Conservation (phyloP, 73 alveolate species). For the Urostyla sp. region DNA sequence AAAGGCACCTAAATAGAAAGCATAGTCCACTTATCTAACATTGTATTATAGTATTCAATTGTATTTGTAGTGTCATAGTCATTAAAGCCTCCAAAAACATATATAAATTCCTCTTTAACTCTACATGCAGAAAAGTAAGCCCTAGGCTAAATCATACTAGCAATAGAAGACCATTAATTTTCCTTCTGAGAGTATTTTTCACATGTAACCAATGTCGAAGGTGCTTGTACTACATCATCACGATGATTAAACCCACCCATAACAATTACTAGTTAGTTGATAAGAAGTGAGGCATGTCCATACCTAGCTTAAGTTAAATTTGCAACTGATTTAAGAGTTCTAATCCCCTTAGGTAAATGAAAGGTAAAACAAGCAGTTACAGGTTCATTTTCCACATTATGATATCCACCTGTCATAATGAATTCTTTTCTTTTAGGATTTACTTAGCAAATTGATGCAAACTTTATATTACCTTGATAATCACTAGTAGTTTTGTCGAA, state of each 20-base stretch:
- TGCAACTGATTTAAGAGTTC: background rate
- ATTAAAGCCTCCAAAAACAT: constrained; percentile 61
- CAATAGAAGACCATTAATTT: constrained; percentile 43
- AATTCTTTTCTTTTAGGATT: constrained; percentile 21
- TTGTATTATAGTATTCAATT: constrained; percentile 36
- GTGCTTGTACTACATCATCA: constrained; percentile 62
- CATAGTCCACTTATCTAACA: constrained; percentile 52
- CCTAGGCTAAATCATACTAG: constrained; percentile 23
- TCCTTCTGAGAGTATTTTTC: constrained; percentile 45
- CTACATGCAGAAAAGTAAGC: constrained; percentile 45
- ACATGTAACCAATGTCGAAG: constrained; percentile 43
- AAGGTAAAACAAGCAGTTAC: constrained; percentile 8
- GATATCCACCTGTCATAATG: constrained; percentile 42
- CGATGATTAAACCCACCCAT: constrained; percentile 64
- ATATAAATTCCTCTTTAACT: constrained; percentile 34
- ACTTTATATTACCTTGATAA: constrained; percentile 24
- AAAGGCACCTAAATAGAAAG: constrained; percentile 33
- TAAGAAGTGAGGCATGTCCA: constrained; percentile 48
- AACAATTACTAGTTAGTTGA: constrained; percentile 23
- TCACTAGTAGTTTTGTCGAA: constrained; percentile 1
- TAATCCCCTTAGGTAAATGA: constrained; percentile 16
- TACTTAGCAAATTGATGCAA: background rate
- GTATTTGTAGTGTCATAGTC: constrained; percentile 55
- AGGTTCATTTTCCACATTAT: constrained; percentile 17
- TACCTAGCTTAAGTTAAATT: constrained; percentile 20